Conservation (phyloP, 2,329 filamentous ascomycete genomes). For the Colletotrichum musicola region DNA sequence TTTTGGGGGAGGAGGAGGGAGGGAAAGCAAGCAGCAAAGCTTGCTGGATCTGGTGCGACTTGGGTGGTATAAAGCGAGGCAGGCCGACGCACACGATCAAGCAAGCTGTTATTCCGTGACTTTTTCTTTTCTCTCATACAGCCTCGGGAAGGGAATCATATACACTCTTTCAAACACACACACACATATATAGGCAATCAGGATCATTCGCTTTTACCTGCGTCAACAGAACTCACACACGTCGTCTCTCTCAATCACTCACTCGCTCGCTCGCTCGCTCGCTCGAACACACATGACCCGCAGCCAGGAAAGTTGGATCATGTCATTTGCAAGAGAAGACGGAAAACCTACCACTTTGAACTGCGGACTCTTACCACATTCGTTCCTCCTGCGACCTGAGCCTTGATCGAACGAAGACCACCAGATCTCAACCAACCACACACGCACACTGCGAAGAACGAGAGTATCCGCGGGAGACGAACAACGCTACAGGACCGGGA, state of each 20-base stretch:
- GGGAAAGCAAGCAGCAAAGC: background rate
- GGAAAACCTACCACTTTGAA: background rate
- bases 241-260: background rate
- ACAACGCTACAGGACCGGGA: no score
- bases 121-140: background rate
- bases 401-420: no score
- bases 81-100: background rate
- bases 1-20: background rate
- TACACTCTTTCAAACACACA: background rate
- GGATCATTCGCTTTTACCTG: background rate
- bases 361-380: background rate
- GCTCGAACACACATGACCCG: no score
- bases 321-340: conserved; percentile 33
- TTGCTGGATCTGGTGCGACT: no score
- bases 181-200: background rate
- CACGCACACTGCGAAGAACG: background rate
- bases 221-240: background rate
- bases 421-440: no score
- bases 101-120: background rate
- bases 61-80: conserved; percentile 7
- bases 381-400: no score
- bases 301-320: conserved; percentile 2
- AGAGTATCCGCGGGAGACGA: no score
- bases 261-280: background rate
- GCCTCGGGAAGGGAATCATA: conserved; percentile 2